phyloP scores from a whole-genome alignment of 495 filamentous ascomycete species.

The Penicillium mononematosum region DNA sequence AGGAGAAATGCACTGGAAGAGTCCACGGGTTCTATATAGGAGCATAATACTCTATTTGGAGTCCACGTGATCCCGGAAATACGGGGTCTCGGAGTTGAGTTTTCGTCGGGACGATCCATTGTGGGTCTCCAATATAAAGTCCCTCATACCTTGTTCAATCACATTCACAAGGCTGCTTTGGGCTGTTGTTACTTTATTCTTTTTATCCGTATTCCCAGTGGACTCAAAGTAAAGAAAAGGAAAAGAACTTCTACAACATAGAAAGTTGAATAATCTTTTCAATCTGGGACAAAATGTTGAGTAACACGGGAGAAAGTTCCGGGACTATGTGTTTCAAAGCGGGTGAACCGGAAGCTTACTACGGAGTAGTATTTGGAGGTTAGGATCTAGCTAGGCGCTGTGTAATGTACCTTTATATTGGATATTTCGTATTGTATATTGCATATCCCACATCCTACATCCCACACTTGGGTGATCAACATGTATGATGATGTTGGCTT shows the following conservation, averaged over 20 bases:
- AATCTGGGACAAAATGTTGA: not conserved
- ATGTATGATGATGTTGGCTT: conserved; percentile 21
- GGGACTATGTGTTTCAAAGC: not conserved
- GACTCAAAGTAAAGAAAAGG: not conserved
- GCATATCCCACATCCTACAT: not conserved
- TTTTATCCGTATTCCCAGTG: not conserved
- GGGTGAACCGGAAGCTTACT: too few relatives aligned
- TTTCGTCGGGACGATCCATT: conserved; percentile 12
- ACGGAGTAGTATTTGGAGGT: not conserved
- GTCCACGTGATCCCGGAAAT: conserved; percentile 11
- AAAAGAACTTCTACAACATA: not conserved
- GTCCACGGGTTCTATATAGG: not conserved
- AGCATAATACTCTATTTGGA: conserved; percentile 7
- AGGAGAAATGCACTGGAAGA: conserved; percentile 3
- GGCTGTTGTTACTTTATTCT: not conserved
- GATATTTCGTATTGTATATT: not conserved
- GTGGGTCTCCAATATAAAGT: conserved; percentile 11
- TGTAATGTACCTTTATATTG: not conserved
- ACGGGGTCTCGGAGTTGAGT: conserved; percentile 3
- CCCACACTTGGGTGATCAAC: not conserved
- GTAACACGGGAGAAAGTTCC: not conserved
- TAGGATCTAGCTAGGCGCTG: not conserved
- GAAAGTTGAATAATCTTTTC: not conserved
- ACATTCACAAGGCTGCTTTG: not conserved
- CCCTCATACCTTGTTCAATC: conserved; percentile 5